Conservation (phyloP, 108 stramenopile species). For the Parietichytrium sp. region DNA sequence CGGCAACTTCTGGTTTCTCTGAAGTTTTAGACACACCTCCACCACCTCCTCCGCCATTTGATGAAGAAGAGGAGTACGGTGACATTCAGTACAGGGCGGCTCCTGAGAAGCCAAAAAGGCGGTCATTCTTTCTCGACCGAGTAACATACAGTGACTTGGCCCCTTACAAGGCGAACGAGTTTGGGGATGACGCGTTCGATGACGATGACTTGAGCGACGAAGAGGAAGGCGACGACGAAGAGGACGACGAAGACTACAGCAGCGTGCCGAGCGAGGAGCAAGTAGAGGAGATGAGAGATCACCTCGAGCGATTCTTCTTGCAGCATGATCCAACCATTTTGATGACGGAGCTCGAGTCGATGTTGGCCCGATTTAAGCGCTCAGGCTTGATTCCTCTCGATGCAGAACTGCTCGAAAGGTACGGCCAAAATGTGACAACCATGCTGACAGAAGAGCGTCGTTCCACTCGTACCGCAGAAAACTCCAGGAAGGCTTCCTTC, state of each 20-base stretch:
- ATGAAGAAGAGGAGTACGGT: not conserved
- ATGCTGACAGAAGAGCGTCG: not conserved
- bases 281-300: not conserved
- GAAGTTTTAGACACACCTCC: not conserved
- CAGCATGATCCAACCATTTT: not conserved
- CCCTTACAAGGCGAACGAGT: no score
- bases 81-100: not conserved
- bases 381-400: not conserved
- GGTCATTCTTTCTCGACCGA: not conserved
- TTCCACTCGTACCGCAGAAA: no score
- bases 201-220: not conserved
- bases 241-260: not conserved
- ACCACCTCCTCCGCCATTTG: not conserved
- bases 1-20: no score
- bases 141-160: no score
- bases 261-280: not conserved
- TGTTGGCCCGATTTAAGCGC: not conserved
- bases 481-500: not conserved
- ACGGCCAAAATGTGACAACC: not conserved
- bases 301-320: not conserved
- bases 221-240: not conserved
- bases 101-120: not conserved
- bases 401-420: not conserved
- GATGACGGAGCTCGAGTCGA: not conserved
- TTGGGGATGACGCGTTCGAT: no score